phyloP scores from a whole-genome alignment of 352 stramenopile genomes.

The Phytopythium litorale region DNA sequence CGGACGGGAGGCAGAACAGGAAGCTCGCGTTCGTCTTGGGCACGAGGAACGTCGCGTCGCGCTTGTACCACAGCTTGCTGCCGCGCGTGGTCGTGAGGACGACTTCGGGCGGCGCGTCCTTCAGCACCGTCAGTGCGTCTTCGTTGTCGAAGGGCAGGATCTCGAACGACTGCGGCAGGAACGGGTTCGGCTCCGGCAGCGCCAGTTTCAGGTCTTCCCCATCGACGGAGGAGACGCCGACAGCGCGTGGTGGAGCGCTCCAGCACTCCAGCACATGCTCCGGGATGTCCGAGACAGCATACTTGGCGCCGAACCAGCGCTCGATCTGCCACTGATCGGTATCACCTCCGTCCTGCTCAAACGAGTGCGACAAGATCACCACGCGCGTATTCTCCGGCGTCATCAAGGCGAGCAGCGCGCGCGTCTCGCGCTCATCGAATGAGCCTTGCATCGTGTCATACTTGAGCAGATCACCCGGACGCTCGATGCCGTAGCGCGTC shows the following conservation, averaged over 20 bases:
- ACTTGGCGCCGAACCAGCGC: constrained; percentile 61
- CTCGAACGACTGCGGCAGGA: constrained; percentile 61
- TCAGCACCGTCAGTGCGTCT: constrained; percentile 7
- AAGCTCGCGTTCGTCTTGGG: constrained; percentile 71
- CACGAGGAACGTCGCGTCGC: constrained; percentile 53
- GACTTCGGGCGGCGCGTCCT: constrained; percentile 26
- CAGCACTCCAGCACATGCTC: constrained; percentile 20
- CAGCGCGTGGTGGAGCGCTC: not conserved
- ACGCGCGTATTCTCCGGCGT: constrained; percentile 55
- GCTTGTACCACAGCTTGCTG: constrained; percentile 79
- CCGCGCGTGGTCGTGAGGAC: constrained; percentile 21
- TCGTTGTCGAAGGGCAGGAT: constrained; percentile 24
- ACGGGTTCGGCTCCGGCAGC: constrained; percentile 46
- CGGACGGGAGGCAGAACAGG: constrained; percentile 45
- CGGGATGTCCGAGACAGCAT: constrained; percentile 34
- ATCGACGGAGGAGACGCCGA: constrained; percentile 3
- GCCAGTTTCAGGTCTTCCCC: not conserved
- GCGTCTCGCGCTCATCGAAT: constrained; percentile 29
- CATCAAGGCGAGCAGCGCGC: constrained; percentile 32
- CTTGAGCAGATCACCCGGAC: constrained; percentile 38
- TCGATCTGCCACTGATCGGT: constrained; percentile 22
- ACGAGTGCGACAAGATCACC: constrained; percentile 49
- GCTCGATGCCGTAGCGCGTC: constrained; percentile 26
- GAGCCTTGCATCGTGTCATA: constrained; percentile 53
- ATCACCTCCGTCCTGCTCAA: constrained; percentile 16